Conservation (phyloP, 2,329 filamentous ascomycete species). For the Claviceps citrina region DNA sequence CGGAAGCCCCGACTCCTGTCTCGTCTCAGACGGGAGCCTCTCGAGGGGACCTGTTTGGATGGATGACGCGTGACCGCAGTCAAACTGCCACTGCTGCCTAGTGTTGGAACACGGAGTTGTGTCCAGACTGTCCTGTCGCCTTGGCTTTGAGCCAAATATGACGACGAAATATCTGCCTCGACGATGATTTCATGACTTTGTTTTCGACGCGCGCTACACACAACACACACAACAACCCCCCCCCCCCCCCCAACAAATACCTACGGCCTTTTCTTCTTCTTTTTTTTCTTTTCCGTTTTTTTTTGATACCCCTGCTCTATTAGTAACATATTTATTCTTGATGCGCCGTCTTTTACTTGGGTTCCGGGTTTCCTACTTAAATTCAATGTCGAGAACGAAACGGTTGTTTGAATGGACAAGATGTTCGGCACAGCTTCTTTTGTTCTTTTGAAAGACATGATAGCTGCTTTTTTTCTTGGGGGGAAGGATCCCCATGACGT, state of each 20-base stretch:
- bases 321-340: not conserved
- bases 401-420: not conserved
- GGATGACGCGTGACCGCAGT: conserved; percentile 35
- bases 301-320: conserved; percentile 7
- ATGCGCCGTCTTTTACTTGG: not conserved
- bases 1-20: conserved; percentile 19
- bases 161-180: not conserved
- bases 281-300: conserved; percentile 3
- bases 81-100: conserved; percentile 14
- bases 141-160: not conserved
- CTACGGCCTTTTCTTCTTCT: conserved; percentile 1
- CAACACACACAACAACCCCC: not conserved
- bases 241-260: not conserved
- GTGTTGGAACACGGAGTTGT: conserved; percentile 4
- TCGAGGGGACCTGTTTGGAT: conserved; percentile 31
- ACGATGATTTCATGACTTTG: not conserved
- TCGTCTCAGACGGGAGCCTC: conserved; percentile 15
- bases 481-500: too few species aligned
- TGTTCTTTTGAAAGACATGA: not conserved
- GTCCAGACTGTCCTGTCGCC: not conserved
- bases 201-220: not conserved
- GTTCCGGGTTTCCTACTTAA: not conserved
- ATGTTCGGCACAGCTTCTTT: not conserved
- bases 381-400: not conserved
- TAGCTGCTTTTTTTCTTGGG: too few species aligned